Evolutionary conservation across 805 yeast species (phyloP), one percentile per base, ranked within the genome.

Genomic region (Starmerella sirachaensis): DNA sequence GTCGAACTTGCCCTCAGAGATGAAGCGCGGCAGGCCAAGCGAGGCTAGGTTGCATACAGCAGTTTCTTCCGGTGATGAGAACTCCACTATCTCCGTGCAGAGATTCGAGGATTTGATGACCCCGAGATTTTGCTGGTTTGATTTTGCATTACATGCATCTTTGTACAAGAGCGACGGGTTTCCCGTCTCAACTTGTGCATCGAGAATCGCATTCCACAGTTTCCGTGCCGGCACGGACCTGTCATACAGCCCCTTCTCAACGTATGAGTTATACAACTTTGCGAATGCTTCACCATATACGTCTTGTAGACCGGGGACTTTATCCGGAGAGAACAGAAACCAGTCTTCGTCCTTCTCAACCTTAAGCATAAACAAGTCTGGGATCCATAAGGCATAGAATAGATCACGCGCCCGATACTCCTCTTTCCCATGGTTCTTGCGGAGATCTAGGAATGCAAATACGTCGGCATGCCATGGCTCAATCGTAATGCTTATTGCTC

Each of bases 401-500:
- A 86, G 64, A 58, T 86, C 96, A 50, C 96, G 69, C 0, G 97
- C 94, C 50, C 96, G 70, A 47, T 74, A 65, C 57, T 86, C 96
- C 58, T 86, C 96, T 48, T 82, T 83, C 38, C 96, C 97, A 51
- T 85, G 94, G 51, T 84, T 86, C 61, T 86, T 86, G 50, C 85
- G 69, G 45, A 88, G 65, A 37, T 85, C 85, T 31, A 88, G 58
- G 49, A 86, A 78, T 38, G 77, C 88, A 54, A 82, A 74, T 24
- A 86, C 66, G 53, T 86, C 97, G 2, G 82, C 72, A 54, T 86
- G 97, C 97, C 97, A 86, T 36, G 97, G 96, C 60, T 86, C 97
- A 23, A 86, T 56, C 55, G 85, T 88, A 19, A 85, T 60, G 20
- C 94, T 93, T 58, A 88, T 78, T 2, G 97, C 96, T 40, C 96